These are phyloP conservation scores for Trypanosoma melophagium DNA, from an alignment of 208 protist species.

Conservation along the genomic window DNA sequence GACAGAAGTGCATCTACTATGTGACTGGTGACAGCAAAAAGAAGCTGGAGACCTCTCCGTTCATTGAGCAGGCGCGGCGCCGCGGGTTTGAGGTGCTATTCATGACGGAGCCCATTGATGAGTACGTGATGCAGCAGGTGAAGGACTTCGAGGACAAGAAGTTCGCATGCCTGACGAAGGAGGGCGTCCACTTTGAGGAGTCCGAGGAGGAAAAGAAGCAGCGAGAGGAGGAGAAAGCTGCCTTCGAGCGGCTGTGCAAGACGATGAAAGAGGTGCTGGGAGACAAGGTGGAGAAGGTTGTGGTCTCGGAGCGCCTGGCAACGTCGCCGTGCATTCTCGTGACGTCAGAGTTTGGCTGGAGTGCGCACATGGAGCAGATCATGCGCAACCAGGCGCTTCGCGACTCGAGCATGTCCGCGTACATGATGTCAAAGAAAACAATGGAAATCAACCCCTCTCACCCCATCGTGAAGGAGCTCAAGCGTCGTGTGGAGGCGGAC, in stretches of 20 bases:
- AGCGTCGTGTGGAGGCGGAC: constrained; percentile 91
- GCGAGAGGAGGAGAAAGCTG: constrained; percentile 93
- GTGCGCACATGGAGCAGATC: constrained; percentile 99
- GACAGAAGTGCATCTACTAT: constrained; percentile 98
- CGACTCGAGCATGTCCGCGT: constrained; percentile 94
- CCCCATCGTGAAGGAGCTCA: constrained; percentile 95
- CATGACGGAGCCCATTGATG: constrained; percentile 98
- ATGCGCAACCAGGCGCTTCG: constrained; percentile 99
- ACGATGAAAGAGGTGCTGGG: constrained; percentile 98
- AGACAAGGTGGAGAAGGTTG: constrained; percentile 99
- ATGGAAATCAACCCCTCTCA: constrained; percentile 98
- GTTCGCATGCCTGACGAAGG: constrained; percentile 99
- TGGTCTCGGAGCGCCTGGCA: constrained; percentile 93
- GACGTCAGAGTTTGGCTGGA: constrained; percentile 98
- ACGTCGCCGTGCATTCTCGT: constrained; percentile 98
- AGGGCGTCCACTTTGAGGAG: constrained; percentile 96
- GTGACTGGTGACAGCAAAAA: constrained; percentile 96
- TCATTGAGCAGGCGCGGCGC: constrained; percentile 95
- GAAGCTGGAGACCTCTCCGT: constrained; percentile 91
- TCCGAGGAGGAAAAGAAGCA: constrained; percentile 97
- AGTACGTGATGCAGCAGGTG: constrained; percentile 97
- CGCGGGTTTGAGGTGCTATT: constrained; percentile 96
- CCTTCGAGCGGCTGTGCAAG: constrained; percentile 95
- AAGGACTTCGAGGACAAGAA: constrained; percentile 98
- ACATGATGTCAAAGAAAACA: constrained; percentile 99